phyloP scores from a whole-genome alignment of 805 yeast species.

The Candida xyloterini region DNA sequence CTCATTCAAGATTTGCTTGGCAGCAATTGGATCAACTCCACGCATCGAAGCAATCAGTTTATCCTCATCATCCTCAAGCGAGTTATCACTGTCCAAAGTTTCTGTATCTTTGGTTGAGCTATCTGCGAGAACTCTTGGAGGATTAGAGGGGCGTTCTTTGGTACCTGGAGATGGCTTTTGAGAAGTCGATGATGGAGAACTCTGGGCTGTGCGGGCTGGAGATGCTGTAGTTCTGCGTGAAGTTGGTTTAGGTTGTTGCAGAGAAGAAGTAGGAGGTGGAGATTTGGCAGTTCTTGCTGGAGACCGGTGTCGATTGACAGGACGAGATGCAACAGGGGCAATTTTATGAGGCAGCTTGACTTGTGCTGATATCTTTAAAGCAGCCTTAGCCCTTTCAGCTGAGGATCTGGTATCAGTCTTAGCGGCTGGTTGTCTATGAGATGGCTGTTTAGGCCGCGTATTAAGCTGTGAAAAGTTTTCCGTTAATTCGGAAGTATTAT shows the following conservation, averaged over 20 bases:
- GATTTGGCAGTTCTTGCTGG: slow-evolving; percentile 14
- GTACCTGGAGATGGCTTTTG: slow-evolving; percentile 13
- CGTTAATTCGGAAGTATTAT: slow-evolving; percentile 14
- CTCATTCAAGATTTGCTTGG: slow-evolving; percentile 81
- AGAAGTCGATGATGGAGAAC: slow-evolving; percentile 3
- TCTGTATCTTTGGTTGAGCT: slow-evolving; percentile 30
- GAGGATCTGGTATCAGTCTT: slow-evolving; percentile 19
- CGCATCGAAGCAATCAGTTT: slow-evolving; percentile 42
- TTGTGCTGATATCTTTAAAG: slow-evolving; percentile 32
- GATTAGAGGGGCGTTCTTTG: slow-evolving; percentile 1
- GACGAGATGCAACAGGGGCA: slow-evolving; percentile 11
- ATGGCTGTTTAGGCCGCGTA: slow-evolving; percentile 10
- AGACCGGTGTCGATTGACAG: slow-evolving; percentile 9
- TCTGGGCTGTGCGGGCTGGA: slow-evolving; percentile 13
- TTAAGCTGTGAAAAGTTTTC: slow-evolving; percentile 16
- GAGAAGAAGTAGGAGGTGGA: slow-evolving; percentile 12
- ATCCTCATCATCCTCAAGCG: slow-evolving; percentile 27
- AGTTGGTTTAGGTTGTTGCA: slow-evolving; percentile 3
- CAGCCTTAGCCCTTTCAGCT: slow-evolving; percentile 32
- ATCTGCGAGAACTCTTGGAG: slow-evolving; percentile 20
- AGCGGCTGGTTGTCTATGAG: slow-evolving; percentile 3
- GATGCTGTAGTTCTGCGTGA: slow-evolving; percentile 12
- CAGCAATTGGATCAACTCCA: slow-evolving; percentile 79
- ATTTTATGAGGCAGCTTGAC: slow-evolving; percentile 27
- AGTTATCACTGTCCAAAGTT: slow-evolving; percentile 26